A percentile compares a stretch with the other conserved stretches of the same genome.
Conservation (phyloP, 331 rosid species). For the Telfairia occidentalis region DNA sequence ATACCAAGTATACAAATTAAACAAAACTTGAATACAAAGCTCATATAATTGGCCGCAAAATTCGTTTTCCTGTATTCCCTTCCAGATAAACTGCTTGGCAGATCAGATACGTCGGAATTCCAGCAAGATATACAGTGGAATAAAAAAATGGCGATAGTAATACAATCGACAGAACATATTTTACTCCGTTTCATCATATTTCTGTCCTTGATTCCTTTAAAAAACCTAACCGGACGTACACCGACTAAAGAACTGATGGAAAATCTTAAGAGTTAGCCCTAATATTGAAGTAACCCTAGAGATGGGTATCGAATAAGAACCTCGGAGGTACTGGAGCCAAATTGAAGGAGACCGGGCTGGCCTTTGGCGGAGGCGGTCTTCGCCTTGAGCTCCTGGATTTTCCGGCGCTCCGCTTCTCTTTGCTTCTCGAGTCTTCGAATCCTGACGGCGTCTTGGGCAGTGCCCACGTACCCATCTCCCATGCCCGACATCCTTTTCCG, state of each 20-base stretch:
- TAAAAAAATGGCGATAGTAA: background rate
- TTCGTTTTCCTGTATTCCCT: background rate
- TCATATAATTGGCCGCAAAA: background rate
- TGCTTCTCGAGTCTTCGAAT: conserved; percentile 94
- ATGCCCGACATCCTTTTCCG: conserved; percentile 62
- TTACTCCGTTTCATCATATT: background rate
- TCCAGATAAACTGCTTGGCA: background rate
- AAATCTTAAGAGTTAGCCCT: background rate
- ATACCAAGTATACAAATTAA: background rate
- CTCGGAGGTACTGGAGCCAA: conserved; percentile 91
- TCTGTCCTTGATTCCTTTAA: background rate
- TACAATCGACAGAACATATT: background rate
- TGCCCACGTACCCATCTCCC: conserved; percentile 99
- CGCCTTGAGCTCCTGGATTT: conserved; percentile 85
- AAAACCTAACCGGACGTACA: background rate
- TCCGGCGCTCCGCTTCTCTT: conserved; percentile 93
- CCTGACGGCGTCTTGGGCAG: conserved; percentile 89
- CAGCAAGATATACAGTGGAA: background rate
- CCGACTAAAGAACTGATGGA: background rate
- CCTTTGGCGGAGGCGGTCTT: conserved; percentile 69
- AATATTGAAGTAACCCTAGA: background rate
- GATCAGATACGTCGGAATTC: background rate
- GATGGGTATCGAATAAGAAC: conserved; percentile 15
- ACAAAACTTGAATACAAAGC: background rate
- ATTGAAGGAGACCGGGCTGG: conserved; percentile 93